Evolutionary conservation across 306 rosid species (phyloP), one percentile per base, ranked within the genome.

Genomic region (Biancaea sappan): DNA sequence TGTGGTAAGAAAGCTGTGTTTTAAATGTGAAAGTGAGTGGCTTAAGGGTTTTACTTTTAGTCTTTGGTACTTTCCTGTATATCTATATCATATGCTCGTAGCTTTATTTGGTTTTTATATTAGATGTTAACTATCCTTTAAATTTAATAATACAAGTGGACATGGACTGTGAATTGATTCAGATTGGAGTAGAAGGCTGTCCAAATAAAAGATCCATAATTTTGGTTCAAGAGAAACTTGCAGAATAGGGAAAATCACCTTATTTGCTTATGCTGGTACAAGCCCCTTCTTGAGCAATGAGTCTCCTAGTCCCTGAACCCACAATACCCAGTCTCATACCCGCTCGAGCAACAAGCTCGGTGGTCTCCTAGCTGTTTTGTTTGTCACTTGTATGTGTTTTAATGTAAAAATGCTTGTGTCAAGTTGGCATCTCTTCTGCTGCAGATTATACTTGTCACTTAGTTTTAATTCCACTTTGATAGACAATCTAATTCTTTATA

Each of bases 1-100:
- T 68, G 99, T 95, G 93, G 98, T 92, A 79, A 83, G 86, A 73
- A 51, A 67, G 34, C 59, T 46, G 0, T 74, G 59, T 69, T 51
- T 73, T 64, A 63, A 60, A 28, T 78, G 46, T 62, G 24, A 59
- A 59, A 40, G 47, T 10, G 8, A n/a, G 38, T 76, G 32, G 19
- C 52, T 77, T 59, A 18, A 50, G 63, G 56, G 32, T 60, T 79
- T 26, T 57, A 26, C 8, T 21, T 69, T 58, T 25, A 29, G 70
- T 65, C 16, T 16, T 21, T 63, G 21, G 24, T 52, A 40, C 12
- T 47, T 31, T 46, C 63, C 70, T 37, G 25, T 71, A 46, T 54
- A 21, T 29, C 75, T 71, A 46, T 54, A 21, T 29, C 75, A 57
- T 50, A 16, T n/a, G 46, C 46, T 28, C 31, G 12, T 24, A 25